Conservation (phyloP, 352 stramenopile species). For the Globisporangium canariense region DNA sequence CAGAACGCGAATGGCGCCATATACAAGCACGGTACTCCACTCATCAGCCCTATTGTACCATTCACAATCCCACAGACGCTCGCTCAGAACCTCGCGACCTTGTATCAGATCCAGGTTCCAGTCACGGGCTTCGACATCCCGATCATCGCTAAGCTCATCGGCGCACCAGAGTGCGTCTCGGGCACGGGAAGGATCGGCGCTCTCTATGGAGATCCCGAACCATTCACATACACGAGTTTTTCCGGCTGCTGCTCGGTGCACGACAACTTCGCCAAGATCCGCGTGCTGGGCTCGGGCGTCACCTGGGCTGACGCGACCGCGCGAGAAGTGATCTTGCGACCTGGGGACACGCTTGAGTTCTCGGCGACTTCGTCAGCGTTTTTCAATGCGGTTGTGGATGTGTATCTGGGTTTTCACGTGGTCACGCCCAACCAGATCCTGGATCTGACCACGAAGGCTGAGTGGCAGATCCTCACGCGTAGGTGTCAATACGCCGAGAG, state of each 20-base stretch:
- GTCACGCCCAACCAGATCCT: constrained; percentile 69
- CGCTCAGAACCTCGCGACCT: constrained; percentile 26
- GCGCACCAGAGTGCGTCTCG: constrained; percentile 52
- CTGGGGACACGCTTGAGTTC: constrained; percentile 50
- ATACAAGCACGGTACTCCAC: constrained; percentile 20
- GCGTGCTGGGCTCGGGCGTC: constrained; percentile 30
- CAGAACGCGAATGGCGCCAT: constrained; percentile 42
- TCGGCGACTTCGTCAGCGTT: constrained; percentile 35
- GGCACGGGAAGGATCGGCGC: constrained; percentile 48
- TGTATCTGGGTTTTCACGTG: constrained; percentile 72
- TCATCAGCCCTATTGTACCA: constrained; percentile 30
- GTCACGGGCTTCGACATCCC: constrained; percentile 57
- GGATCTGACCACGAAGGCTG: constrained; percentile 39
- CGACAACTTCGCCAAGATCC: constrained; percentile 43
- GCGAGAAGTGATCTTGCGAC: constrained; percentile 36
- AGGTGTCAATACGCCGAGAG: constrained; percentile 46
- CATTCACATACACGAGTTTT: constrained; percentile 57
- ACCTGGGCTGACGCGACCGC: constrained; percentile 32
- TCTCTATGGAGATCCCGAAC: constrained; percentile 38
- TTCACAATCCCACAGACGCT: constrained; percentile 23
- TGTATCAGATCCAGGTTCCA: constrained; percentile 38
- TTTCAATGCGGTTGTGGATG: constrained; percentile 63
- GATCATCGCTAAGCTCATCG: constrained; percentile 63
- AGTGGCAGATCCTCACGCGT: constrained; percentile 66
- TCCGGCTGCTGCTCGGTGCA: constrained; percentile 68